Evolutionary conservation across 2,329 filamentous ascomycete species (phyloP), one percentile per base, ranked within the genome.

Genomic region (Ramularia endophylla): DNA sequence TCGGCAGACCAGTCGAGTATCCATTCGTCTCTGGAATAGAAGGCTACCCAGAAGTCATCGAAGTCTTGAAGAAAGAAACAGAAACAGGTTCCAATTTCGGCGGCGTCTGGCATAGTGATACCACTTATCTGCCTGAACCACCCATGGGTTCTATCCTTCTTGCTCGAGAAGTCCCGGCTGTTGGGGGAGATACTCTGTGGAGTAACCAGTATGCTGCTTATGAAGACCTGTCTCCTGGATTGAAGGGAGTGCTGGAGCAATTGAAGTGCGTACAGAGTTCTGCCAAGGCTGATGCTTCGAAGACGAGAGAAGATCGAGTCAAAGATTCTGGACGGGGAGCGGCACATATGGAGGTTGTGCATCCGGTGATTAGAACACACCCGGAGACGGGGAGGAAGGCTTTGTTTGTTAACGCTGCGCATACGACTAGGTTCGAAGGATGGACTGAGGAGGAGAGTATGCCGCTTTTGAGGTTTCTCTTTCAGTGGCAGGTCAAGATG

Each of bases 401-500:
- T 0, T 66, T 94, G 9, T 94, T 77, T 53, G 76, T 94, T 22
- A 94, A 92, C 60, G 80, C 81, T 2, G 84, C 89, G 58, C 92
- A 92, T 66, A 90, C 85, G 4, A 80, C 85, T 38, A 73, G 80
- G 27, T 89, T 94, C 39, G 76, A 89, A 2, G 87, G 86, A 6
- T 77, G 82, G 57, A 92, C 92, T 65, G 85, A 85, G 57, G 87
- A 92, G 57, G 87, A 94, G 59, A 87, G 83, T 2, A 85, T 89
- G 49, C 72, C 73, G 28, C 67, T 88, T 8, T 71, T 88, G 45
- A 83, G 85, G 56, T 87, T 87, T 66, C 64, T 88, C 9, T 85
- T 80, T 58, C 76, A 85, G 56, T 83, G 87, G 55, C 77, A 87
- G 38, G 80, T 80, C 1, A 73, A 76, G 39, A 77, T 81, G 41